Base-by-base conservation (phyloP, 208 protist species). In the Angomonas ambiguus region DNA sequence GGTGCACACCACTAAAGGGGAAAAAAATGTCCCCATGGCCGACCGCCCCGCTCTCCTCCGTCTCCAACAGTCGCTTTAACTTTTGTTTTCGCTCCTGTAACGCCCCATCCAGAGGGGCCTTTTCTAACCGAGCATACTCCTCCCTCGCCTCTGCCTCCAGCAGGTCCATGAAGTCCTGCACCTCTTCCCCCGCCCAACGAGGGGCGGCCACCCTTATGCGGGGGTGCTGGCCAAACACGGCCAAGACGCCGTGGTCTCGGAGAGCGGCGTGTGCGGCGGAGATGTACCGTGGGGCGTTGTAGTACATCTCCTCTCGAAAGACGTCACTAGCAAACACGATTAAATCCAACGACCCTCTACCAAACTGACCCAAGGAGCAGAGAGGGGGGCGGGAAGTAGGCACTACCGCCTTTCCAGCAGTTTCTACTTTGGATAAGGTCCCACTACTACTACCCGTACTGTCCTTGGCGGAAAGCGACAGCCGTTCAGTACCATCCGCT, bases 11-110 rank as follows among this genome's bases (percentile, higher is more conserved):
- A 8, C 70, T 71, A 38, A 95, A 95, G 1, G 89, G 89, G 33
- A 95, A 85, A 55, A 89, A 92, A 38, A 83, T 77, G 58, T 95
- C 89, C 24, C 64, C 63, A 66, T 95, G 87, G 13, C 58, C 86
- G 20, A 72, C 67, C 25, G 66, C 53, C 53, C 74, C 45, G 31
- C 82, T 92, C 63, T 72, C 48, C 45, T 82, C 45, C 32, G 71
- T 58, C 48, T 75, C 71, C 57, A 71, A 56, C 45, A 91, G 59
- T 25, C 59, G 31, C 2, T 74, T 61, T 51, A 76, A 34, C 34
- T 55, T 33, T 18, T 33, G 20, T 42, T 20, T 3, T 18, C 31
- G 18, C 5, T 5, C 34, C 10, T 18, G 31, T 51, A 5, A 16
- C 10, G 10, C 31, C 22, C 59, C 22, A 10, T 20, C n/a, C 49